These are phyloP conservation scores for Sonneratia caseolaris DNA, from an alignment of 345 rosid species.

Conservation along the genomic window DNA sequence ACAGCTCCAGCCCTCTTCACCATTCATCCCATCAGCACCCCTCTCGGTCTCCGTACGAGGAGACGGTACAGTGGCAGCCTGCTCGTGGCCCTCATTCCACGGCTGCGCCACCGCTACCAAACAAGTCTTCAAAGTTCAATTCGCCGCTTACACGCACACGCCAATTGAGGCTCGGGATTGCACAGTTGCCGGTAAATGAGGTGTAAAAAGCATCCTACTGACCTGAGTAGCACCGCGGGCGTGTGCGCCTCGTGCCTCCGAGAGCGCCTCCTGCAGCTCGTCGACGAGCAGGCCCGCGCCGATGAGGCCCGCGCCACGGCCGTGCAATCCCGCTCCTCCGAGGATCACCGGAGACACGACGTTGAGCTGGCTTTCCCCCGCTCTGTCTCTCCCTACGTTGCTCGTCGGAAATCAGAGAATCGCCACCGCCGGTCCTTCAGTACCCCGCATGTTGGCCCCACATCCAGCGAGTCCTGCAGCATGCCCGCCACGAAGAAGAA, in stretches of 20 bases:
- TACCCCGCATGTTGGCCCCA: constrained; percentile 62
- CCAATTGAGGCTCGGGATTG: not conserved
- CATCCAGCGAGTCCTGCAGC: constrained; percentile 8
- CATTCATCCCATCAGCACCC: no score
- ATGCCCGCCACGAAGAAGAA: constrained; percentile 6
- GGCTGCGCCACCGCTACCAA: not conserved
- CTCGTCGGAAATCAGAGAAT: constrained; percentile 30
- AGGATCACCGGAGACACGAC: constrained; percentile 1
- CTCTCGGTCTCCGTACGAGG: not conserved
- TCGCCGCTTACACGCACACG: not conserved
- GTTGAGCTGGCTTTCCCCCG: constrained; percentile 56
- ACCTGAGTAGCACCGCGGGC: constrained; percentile 56
- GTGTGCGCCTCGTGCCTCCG: constrained; percentile 91
- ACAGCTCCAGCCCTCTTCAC: no score
- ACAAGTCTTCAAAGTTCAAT: not conserved
- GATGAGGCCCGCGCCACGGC: constrained; percentile 5
- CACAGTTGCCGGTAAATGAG: constrained; percentile 30
- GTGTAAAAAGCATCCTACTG: constrained; percentile 59
- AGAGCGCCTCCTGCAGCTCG: constrained; percentile 40
- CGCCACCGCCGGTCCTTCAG: constrained; percentile 38
- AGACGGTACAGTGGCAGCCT: not conserved
- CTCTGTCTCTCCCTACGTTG: constrained; percentile 68
- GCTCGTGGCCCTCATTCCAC: not conserved
- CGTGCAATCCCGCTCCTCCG: constrained; percentile 2
- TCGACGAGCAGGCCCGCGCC: constrained; percentile 38